These are phyloP conservation scores for Leptosphaerulina australis DNA, from an alignment of 2,329 filamentous ascomycete species.

Conservation along the genomic window DNA sequence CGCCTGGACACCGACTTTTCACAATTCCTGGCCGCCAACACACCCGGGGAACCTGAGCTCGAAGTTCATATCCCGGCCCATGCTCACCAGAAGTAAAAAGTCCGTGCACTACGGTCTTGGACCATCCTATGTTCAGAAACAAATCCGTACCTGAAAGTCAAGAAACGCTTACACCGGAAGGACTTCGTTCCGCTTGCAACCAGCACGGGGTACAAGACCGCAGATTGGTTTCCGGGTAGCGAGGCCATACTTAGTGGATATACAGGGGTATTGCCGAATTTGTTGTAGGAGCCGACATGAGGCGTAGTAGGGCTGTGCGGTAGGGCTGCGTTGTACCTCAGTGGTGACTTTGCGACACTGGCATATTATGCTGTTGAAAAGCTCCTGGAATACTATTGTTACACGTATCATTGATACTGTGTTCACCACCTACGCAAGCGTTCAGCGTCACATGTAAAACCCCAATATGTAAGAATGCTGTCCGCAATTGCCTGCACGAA, in stretches of 20 bases:
- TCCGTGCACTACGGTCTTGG: constrained; percentile 10
- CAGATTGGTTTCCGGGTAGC: constrained; percentile 10
- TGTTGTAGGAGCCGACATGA: constrained; percentile 11
- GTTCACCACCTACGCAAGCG: not conserved
- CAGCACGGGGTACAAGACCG: not conserved
- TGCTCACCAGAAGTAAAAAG: constrained; percentile 10
- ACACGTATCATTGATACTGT: not conserved
- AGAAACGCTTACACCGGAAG: constrained; percentile 3
- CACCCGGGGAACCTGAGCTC: constrained; percentile 8
- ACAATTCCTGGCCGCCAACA: not conserved
- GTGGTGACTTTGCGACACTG: not conserved
- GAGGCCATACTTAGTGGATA: not conserved
- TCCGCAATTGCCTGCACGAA: constrained; percentile 10
- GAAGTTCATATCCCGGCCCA: constrained; percentile 11
- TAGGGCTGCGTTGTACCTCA: constrained; percentile 10
- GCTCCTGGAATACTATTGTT: not conserved
- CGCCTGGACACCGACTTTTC: constrained; percentile 3
- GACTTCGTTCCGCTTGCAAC: constrained; percentile 1
- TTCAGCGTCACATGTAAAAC: constrained; percentile 8
- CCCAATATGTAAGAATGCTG: not conserved
- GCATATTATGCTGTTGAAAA: not conserved
- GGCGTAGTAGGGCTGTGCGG: constrained; percentile 17
- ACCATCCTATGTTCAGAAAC: constrained; percentile 16
- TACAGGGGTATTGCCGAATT: constrained; percentile 7
- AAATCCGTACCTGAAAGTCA: constrained; percentile 14